A percentile compares a stretch with the other conserved stretches of the same genome.
Evolutionary conservation across 2,329 filamentous ascomycete species (phyloP).

Genomic region (Malbranchea zuffiana): DNA sequence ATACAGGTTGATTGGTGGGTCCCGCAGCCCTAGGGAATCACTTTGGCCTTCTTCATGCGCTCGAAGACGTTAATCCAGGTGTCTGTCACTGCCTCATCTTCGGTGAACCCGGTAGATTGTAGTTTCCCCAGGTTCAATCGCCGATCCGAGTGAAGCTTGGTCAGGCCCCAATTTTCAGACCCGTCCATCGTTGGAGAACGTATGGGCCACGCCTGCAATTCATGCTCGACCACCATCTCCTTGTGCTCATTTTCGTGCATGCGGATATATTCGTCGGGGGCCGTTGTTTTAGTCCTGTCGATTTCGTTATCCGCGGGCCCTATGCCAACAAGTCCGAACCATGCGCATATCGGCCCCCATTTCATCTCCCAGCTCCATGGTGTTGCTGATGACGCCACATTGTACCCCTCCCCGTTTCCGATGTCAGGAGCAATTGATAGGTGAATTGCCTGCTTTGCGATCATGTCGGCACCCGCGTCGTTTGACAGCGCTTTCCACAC

Average conservation of each 20-base stretch:
- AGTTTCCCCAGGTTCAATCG: constrained; percentile 12
- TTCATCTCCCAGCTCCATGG: constrained; percentile 13
- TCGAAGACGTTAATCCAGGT: constrained; percentile 12
- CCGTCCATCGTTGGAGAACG: constrained; percentile 13
- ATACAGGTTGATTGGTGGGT: too few relatives aligned
- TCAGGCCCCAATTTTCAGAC: constrained; percentile 14
- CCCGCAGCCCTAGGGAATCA: constrained; percentile 12
- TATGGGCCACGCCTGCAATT: constrained; percentile 11
- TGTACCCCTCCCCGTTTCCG: constrained; percentile 13
- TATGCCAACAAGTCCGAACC: constrained; percentile 12
- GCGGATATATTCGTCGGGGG: constrained; percentile 12
- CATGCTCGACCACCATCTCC: constrained; percentile 10
- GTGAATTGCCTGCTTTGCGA: constrained; percentile 14
- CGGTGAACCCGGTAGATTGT: constrained; percentile 10
- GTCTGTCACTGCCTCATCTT: constrained; percentile 9
- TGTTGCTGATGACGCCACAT: constrained; percentile 11
- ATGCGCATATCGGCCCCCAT: constrained; percentile 12
- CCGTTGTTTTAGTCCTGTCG: constrained; percentile 5
- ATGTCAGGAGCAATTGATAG: constrained; percentile 8
- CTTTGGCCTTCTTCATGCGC: constrained; percentile 11
- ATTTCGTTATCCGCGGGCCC: constrained; percentile 12
- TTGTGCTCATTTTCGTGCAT: constrained; percentile 10
- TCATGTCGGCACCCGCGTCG: constrained; percentile 12
- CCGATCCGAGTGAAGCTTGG: constrained; percentile 12
- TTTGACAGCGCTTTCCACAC: constrained; percentile 13